Percentiles rank a stretch among this genome's conserved stretches.
phyloP scores from a whole-genome alignment of 192 early-diverging fungal genomes.

The Glomus cerebriforme region DNA sequence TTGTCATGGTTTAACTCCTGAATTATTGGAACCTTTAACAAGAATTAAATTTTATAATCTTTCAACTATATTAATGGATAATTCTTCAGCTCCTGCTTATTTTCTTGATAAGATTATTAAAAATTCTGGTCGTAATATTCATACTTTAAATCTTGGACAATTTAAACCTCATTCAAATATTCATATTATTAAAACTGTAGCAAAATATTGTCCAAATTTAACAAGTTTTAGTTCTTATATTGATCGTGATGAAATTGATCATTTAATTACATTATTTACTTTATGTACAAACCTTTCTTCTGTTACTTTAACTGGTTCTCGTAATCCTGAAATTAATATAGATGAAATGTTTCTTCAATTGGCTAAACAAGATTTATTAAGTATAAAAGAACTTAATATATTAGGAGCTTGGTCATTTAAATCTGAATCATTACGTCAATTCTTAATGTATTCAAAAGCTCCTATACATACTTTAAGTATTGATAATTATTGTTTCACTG shows the following conservation, averaged over 20 bases:
- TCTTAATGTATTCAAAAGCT: neutral
- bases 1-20: conserved; percentile 4
- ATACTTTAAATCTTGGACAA: neutral
- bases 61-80: neutral
- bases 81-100: neutral
- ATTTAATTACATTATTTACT: neutral
- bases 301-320: neutral
- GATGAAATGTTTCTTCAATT: neutral
- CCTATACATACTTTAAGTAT: neutral
- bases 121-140: neutral
- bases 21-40: conserved; percentile 18
- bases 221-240: neutral
- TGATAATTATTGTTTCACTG: neutral
- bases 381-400: neutral
- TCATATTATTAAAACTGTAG: neutral
- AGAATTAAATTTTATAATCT: neutral
- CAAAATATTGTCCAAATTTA: conserved; percentile 19
- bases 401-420: neutral
- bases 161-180: neutral
- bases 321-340: neutral
- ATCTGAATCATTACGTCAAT: neutral
- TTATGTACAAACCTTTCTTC: neutral
- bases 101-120: conserved; percentile 8
- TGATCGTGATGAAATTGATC: neutral
- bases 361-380: neutral